Percentiles rank a stretch among this genome's conserved stretches.
phyloP scores from a whole-genome alignment of 768 basidiomycete genomes.

The Xerocomus potaroensis region DNA sequence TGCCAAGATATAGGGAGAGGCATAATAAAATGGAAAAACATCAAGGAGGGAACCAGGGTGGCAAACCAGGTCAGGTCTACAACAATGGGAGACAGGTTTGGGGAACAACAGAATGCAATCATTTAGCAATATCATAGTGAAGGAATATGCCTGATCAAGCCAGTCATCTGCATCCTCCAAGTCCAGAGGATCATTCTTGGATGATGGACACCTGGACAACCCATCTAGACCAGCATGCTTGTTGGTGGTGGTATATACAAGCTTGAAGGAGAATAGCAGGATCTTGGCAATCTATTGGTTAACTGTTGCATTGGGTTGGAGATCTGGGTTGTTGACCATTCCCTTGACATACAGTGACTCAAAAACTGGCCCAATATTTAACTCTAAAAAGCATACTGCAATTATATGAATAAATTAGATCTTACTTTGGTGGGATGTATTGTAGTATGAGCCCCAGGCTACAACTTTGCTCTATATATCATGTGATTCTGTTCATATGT shows the following conservation, averaged over 20 bases:
- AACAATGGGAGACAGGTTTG: not conserved
- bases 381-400: not conserved
- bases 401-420: too few species aligned
- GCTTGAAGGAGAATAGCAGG: not conserved
- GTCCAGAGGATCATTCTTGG: not conserved
- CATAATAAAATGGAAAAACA: too few species aligned
- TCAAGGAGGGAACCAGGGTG: not conserved
- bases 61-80: too few species aligned
- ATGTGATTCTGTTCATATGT: too few species aligned
- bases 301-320: not conserved
- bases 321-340: not conserved
- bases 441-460: too few species aligned
- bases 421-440: too few species aligned
- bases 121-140: not conserved
- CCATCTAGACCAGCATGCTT: not conserved
- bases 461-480: too few species aligned
- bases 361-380: not conserved
- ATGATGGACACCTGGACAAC: not conserved
- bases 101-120: not conserved
- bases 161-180: not conserved
- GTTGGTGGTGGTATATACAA: not conserved
- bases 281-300: not conserved
- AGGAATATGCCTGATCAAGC: not conserved
- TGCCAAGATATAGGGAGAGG: too few species aligned
- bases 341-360: not conserved